Percentiles rank a stretch among this genome's conserved stretches.
Evolutionary conservation across 306 rosid species (phyloP).

Genomic region (Ceratonia siliqua): DNA sequence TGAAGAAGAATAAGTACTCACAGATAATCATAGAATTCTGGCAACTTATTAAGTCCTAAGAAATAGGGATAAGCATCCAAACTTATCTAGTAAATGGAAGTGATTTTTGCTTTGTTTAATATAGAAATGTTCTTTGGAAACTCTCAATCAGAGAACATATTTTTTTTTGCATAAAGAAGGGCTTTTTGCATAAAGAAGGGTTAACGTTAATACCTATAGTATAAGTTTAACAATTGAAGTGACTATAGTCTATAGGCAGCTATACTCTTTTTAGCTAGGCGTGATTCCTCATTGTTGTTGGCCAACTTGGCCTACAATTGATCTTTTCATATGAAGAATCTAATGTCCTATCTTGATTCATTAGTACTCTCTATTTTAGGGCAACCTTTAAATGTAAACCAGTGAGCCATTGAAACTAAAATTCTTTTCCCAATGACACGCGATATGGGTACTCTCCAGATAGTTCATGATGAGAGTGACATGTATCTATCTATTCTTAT

Average conservation of each 20-base stretch:
- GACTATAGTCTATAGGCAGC: background rate
- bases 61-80: background rate
- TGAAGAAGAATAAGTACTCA: background rate
- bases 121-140: background rate
- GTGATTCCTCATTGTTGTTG: background rate
- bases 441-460: background rate
- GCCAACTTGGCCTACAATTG: slow-evolving; percentile 1
- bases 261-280: background rate
- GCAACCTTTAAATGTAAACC: slow-evolving; percentile 22
- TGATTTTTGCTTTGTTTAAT: background rate
- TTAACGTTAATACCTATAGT: background rate
- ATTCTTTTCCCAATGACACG: background rate
- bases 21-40: background rate
- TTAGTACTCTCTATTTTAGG: background rate
- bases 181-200: background rate
- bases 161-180: background rate
- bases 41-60: background rate
- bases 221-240: background rate
- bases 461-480: slow-evolving; percentile 11
- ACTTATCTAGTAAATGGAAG: background rate
- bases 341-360: background rate
- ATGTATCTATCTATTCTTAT: background rate
- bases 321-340: slow-evolving; percentile 16
- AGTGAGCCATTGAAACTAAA: background rate
- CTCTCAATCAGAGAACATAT: background rate